Evolutionary conservation across 805 yeast genomes (phyloP), one percentile per base, ranked within the genome.

Genomic region (Candida insectalens): DNA sequence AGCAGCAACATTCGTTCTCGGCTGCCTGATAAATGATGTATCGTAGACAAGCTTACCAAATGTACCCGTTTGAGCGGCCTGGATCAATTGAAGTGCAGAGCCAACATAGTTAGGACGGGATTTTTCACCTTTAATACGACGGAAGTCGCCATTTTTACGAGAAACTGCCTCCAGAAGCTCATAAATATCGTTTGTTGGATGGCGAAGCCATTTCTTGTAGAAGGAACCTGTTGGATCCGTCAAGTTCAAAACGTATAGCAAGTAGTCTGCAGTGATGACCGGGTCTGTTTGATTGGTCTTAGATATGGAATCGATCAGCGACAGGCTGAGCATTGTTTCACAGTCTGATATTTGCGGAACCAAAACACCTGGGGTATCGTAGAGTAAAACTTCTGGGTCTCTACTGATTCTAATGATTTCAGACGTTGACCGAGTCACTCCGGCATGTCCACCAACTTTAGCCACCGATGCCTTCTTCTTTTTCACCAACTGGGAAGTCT

Each of bases 361-460:
- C 37, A 84, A 74, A 4, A 92, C 88, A 1, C 98, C 98, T 0
- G 98, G 98, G 0, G 96, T 83, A 51, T 92, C 98, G 45, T 82
- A 74, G 6, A 88, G 62, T 38, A 74, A 67, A 3, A 89, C 68
- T 22, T 73, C 75, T 0, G 92, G 88, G 19, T 65, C 65, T 8
- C 61, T 55, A 28, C 67, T 59, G 10, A 92, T 64, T 35, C 78
- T 60, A 25, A 92, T 83, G 35, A 79, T 65, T 40, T 82, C 89
- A 34, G 89, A 77, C 0, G 94, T 76, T 19, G 69, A 68, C 35
- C 84, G 61, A 0, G 98, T 92, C 5, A 89, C 84, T 14, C 98
- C 98, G 1, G 97, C 96, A 41, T 72, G 76, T 8, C 81, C 79
- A 1, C 96, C 95, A 0, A 94, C 84, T 34, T 60, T 59, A 0